These are phyloP conservation scores for Lactifluus rugatus DNA, from an alignment of 768 basidiomycete species.

Conservation along the genomic window DNA sequence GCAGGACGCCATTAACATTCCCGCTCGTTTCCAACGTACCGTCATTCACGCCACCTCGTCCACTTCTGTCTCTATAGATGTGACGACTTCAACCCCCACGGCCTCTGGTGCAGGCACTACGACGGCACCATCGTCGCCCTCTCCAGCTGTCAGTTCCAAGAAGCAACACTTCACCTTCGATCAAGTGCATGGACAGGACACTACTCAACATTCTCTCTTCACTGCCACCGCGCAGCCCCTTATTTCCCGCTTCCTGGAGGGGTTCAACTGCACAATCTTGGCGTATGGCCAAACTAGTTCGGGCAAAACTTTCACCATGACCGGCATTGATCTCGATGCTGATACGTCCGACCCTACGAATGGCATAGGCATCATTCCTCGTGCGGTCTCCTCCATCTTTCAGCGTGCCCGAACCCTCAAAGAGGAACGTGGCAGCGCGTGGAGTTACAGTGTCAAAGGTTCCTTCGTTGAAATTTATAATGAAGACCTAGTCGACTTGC, in stretches of 20 bases:
- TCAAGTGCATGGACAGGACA: slow-evolving; percentile 81
- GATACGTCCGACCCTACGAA: slow-evolving; percentile 76
- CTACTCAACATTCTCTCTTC: slow-evolving; percentile 81
- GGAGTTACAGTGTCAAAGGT: slow-evolving; percentile 75
- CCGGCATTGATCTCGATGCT: slow-evolving; percentile 82
- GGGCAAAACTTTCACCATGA: slow-evolving; percentile 98
- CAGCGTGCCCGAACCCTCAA: slow-evolving; percentile 63
- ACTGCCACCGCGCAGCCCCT: slow-evolving; percentile 77
- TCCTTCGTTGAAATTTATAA: slow-evolving; percentile 99
- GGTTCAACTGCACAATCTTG: slow-evolving; percentile 95
- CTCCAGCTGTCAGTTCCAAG: slow-evolving; percentile 39
- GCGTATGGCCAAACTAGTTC: slow-evolving; percentile 97
- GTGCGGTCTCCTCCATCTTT: slow-evolving; percentile 88
- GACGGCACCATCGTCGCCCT: slow-evolving; percentile 32
- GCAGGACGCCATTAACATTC: slow-evolving; percentile 79
- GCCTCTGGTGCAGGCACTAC: slow-evolving; percentile 40
- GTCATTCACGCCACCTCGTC: slow-evolving; percentile 70
- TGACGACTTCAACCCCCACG: slow-evolving; percentile 42
- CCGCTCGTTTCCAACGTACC: slow-evolving; percentile 86
- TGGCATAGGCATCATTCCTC: slow-evolving; percentile 90
- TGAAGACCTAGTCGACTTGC: slow-evolving; percentile 94
- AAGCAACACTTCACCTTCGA: slow-evolving; percentile 89
- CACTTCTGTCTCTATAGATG: slow-evolving; percentile 78
- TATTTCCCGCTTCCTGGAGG: slow-evolving; percentile 79
- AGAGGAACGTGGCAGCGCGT: slow-evolving; percentile 62